Conservation (phyloP, 129 eudicot species). For the Pulicaria dysenterica region DNA sequence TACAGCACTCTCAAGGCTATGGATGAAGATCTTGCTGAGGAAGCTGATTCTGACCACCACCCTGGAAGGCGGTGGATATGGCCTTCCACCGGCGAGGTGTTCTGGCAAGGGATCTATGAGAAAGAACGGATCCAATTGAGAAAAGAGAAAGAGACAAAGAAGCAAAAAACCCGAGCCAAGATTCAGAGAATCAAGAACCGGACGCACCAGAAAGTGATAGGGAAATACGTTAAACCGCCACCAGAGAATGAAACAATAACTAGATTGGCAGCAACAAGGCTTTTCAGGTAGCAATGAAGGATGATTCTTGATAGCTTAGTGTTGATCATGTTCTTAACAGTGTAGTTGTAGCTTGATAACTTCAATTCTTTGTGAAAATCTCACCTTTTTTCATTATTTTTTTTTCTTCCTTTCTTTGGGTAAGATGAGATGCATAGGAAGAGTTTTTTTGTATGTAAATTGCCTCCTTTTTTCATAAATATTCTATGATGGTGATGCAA, state of each 20-base stretch:
- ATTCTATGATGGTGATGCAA: conserved; percentile 22
- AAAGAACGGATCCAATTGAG: conserved; percentile 59
- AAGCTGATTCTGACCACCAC: conserved; percentile 55
- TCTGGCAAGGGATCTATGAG: conserved; percentile 83
- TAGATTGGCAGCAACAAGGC: conserved; percentile 32
- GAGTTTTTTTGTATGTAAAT: conserved; percentile 32
- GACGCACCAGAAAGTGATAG: conserved; percentile 65
- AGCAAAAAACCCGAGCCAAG: conserved; percentile 68
- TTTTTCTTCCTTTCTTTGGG: conserved; percentile 20
- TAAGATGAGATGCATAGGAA: conserved; percentile 29
- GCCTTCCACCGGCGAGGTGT: conserved; percentile 93
- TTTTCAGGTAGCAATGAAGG: conserved; percentile 42
- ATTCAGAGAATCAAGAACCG: conserved; percentile 62
- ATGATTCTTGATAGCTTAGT: conserved; percentile 20
- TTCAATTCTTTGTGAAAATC: conserved; percentile 35
- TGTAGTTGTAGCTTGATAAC: conserved; percentile 36
- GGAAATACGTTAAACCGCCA: conserved; percentile 79
- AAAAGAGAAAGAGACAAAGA: conserved; percentile 61
- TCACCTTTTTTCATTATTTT: background rate
- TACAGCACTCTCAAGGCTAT: conserved; percentile 73
- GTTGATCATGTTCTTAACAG: conserved; percentile 18
- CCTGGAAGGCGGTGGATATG: conserved; percentile 64
- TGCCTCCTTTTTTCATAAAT: conserved; percentile 15
- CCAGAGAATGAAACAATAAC: conserved; percentile 31
- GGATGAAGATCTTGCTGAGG: conserved; percentile 96